A percentile compares a stretch with the other conserved stretches of the same genome.
Conservation (phyloP, 2,329 filamentous ascomycete species). For the Fonsecaea multimorphosa region DNA sequence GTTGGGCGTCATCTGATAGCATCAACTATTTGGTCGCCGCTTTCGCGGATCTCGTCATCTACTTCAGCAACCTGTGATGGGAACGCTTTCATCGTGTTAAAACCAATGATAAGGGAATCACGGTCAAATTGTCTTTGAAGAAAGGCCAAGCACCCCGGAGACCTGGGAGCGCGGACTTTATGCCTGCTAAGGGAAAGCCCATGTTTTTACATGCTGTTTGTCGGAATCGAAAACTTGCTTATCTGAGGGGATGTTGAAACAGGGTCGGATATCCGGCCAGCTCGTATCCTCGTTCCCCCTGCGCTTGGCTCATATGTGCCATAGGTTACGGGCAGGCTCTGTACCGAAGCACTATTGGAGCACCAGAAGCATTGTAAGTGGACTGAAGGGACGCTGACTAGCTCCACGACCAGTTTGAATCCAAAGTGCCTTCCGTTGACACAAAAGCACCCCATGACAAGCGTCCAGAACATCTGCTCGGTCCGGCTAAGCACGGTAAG, state of each 20-base stretch:
- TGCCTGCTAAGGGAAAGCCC: not conserved
- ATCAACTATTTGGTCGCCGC: too few relatives aligned
- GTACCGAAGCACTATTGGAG: not conserved
- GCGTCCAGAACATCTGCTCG: not conserved
- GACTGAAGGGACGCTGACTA: not conserved
- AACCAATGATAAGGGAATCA: constrained; percentile 69
- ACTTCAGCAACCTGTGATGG: too few relatives aligned
- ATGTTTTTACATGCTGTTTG: not conserved
- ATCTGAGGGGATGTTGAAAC: not conserved
- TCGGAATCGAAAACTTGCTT: not conserved
- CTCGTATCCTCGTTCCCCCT: not conserved
- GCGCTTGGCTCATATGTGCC: not conserved
- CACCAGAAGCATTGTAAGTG: not conserved
- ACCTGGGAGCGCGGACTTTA: not conserved
- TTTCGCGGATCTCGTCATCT: too few relatives aligned
- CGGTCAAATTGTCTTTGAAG: constrained; percentile 65
- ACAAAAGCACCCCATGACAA: not conserved
- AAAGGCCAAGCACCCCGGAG: not conserved
- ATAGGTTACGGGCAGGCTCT: not conserved
- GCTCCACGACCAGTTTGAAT: not conserved
- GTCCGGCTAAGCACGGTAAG: not conserved
- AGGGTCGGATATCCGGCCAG: not conserved
- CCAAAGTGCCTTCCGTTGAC: not conserved
- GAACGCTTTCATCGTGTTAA: constrained; percentile 67
- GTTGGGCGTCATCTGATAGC: too few relatives aligned